Evolutionary conservation across 257 asterid species (phyloP).

Genomic region (Sherardia arvensis): DNA sequence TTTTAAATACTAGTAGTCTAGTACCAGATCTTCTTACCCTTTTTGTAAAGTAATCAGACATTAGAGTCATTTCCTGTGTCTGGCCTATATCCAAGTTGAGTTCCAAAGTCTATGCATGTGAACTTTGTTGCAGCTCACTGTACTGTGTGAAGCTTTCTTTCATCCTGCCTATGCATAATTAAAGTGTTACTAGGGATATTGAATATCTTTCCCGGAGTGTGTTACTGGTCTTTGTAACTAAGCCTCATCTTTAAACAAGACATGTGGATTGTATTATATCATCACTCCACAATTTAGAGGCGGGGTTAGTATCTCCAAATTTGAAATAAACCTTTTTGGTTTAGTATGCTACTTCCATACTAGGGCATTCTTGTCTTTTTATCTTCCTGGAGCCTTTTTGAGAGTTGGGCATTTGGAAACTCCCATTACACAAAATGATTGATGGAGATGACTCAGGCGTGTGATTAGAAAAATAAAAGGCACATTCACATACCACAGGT

Average conservation of each 20-base stretch:
- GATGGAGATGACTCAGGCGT: neutral
- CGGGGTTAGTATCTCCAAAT: neutral
- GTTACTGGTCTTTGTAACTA: neutral
- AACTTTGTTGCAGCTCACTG: neutral
- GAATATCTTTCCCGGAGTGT: neutral
- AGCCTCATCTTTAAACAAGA: neutral
- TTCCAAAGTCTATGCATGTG: neutral
- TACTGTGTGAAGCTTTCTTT: neutral
- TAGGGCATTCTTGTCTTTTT: neutral
- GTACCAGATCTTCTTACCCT: neutral
- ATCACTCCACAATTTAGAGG: neutral
- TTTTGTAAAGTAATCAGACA: neutral
- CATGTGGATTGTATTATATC: neutral
- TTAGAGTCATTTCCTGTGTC: neutral
- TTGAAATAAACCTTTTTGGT: neutral
- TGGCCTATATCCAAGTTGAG: neutral
- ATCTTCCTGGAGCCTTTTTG: neutral
- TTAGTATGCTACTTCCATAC: neutral
- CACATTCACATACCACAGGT: no score
- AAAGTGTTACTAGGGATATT: neutral
- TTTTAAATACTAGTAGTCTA: neutral
- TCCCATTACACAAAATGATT: neutral
- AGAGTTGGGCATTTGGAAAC: conserved; percentile 2
- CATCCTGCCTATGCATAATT: no score
- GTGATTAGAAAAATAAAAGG: neutral